Percentiles rank a stretch among this genome's conserved stretches.
phyloP scores from a whole-genome alignment of 2,329 filamentous ascomycete species.

The Aspergillus sp. region DNA sequence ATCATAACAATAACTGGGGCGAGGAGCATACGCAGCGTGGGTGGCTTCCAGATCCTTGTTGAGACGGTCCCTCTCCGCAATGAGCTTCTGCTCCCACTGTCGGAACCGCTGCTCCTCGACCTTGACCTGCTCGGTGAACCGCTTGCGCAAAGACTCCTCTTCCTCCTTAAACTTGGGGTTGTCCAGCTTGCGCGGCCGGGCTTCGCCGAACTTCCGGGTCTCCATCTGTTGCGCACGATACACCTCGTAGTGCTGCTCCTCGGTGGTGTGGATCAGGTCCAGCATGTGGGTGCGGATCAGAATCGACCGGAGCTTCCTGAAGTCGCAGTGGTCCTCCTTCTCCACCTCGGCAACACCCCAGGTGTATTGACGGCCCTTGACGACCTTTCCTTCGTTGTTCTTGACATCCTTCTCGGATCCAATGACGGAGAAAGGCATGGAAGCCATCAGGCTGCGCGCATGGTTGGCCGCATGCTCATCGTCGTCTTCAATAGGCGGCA shows the following conservation, averaged over 20 bases:
- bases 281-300: conserved; percentile 99
- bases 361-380: conserved; percentile 97
- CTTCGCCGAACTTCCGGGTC: conserved; percentile 98
- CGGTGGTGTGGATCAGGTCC: conserved; percentile 97
- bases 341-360: conserved; percentile 99
- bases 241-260: conserved; percentile 98
- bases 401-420: conserved; percentile 99
- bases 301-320: conserved; percentile 99
- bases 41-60: conserved; percentile 99
- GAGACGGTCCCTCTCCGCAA: conserved; percentile 92
- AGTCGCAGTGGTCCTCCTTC: conserved; percentile 99
- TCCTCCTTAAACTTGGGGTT: conserved; percentile 99
- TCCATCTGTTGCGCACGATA: conserved; percentile 99
- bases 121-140: conserved; percentile 99
- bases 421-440: conserved; percentile 98
- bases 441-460: conserved; percentile 84
- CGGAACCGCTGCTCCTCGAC: conserved; percentile 98
- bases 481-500: conserved; percentile 94
- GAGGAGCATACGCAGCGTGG: conserved; percentile 58
- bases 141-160: conserved; percentile 94
- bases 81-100: conserved; percentile 99
- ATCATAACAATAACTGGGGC: neutral
- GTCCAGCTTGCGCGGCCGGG: conserved; percentile 91
- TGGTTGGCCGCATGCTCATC: conserved; percentile 94
- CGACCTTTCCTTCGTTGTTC: conserved; percentile 76